Conservation (phyloP, 768 basidiomycete genomes). For the Tylopilus rubrobrunneus region DNA sequence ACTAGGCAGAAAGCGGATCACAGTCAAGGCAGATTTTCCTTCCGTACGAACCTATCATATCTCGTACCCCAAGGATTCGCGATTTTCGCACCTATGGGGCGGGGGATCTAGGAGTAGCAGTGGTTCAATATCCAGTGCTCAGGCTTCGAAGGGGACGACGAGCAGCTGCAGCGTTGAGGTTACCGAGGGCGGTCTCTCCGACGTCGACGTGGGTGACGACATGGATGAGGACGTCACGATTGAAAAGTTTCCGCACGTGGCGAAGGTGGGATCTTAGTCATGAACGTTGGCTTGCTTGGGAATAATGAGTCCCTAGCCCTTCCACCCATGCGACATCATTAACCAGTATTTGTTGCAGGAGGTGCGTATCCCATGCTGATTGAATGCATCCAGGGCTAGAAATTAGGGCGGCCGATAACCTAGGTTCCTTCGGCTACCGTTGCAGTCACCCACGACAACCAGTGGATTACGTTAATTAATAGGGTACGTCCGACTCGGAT, state of each 20-base stretch:
- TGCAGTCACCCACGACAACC: not conserved
- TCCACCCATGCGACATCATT: not conserved
- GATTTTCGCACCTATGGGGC: too few species aligned
- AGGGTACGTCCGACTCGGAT: not conserved
- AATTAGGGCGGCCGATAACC: too few species aligned
- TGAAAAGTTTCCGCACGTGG: not conserved
- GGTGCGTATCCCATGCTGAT: not conserved
- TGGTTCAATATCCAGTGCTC: not conserved
- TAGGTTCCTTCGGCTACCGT: not conserved
- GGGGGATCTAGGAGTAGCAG: not conserved
- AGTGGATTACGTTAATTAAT: slow-evolving; percentile 7
- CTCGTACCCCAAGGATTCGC: too few species aligned
- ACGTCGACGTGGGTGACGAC: not conserved
- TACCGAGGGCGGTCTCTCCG: not conserved
- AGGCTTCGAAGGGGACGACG: not conserved
- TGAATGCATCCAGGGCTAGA: not conserved
- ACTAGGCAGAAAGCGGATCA: not conserved
- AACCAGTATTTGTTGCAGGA: not conserved
- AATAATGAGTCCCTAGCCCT: not conserved
- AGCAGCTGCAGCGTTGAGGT: not conserved
- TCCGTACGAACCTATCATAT: not conserved
- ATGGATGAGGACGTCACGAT: not conserved
- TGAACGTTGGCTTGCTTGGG: not conserved
- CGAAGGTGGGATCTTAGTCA: not conserved
- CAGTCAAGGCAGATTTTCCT: not conserved